These are phyloP conservation scores for Porcisia deanei DNA, from an alignment of 208 protist species.

Conservation along the genomic window DNA sequence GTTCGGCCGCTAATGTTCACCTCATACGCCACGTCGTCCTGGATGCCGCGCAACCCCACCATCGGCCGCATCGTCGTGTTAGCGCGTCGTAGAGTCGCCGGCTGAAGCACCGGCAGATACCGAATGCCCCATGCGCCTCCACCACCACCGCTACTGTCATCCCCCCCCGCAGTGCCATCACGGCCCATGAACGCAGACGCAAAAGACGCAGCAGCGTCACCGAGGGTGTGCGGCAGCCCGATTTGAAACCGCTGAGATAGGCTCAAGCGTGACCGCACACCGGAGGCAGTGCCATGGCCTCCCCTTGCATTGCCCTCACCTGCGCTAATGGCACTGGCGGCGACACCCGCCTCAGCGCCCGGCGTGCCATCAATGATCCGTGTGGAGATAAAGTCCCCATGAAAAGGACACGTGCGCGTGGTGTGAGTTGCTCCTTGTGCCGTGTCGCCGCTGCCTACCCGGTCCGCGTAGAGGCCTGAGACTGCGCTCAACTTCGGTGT, in stretches of 20 bases:
- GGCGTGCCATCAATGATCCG: conserved; percentile 38
- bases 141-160: conserved; percentile 3
- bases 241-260: conserved; percentile 31
- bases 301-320: not conserved
- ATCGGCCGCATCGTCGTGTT: conserved; percentile 67
- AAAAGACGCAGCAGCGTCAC: not conserved
- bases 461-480: not conserved
- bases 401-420: conserved; percentile 22
- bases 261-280: conserved; percentile 2
- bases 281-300: not conserved
- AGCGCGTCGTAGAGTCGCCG: conserved; percentile 37
- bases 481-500: not conserved
- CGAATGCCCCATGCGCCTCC: conserved; percentile 21
- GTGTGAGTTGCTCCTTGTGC: not conserved
- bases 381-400: conserved; percentile 40
- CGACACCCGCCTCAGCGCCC: conserved; percentile 11
- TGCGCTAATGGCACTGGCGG: not conserved
- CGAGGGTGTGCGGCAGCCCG: conserved; percentile 26
- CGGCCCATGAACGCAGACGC: not conserved
- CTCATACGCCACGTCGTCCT: conserved; percentile 74
- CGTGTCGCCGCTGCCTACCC: not conserved
- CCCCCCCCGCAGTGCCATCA: conserved; percentile 1
- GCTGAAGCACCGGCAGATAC: conserved; percentile 65
- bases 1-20: conserved; percentile 53
- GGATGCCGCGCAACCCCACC: conserved; percentile 53